Evolutionary conservation across 2,329 filamentous ascomycete species (phyloP), one percentile per base, ranked within the genome.

Genomic region (Anthostomella pinea): DNA sequence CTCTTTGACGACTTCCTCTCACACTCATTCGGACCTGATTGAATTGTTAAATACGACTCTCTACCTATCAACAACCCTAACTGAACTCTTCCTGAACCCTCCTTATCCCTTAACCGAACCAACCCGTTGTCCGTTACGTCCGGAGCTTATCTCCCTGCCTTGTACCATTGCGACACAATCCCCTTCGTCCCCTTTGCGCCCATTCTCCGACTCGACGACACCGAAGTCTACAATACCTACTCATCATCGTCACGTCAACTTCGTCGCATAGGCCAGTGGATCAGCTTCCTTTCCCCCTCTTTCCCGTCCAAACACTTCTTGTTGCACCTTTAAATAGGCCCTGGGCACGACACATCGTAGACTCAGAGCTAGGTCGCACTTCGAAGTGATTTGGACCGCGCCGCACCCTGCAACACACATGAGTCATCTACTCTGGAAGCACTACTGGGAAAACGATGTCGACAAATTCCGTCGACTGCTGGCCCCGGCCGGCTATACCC

Each of bases 381-480:
- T 73, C 69, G 68, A 74, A 78, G 70, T 67, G 70, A 52, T 64
- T 60, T 62, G 60, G 64, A 64, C 65, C 58, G 61, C 53, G n/a
- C n/a, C n/a, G n/a, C n/a, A 52, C 43, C 56, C 49, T 46, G 56
- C 52, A 53, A 65, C 62, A 69, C 81, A 80, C 81, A 93, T 97
- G 91, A 97, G 87, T 83, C 85, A 89, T 73, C 79, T 85, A 79
- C 81, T 98, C 66, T 96, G 91, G 91, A 90, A 89, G 77, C 87
- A 80, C 65, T 97, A 91, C 65, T 85, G 94, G 74, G 85, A 96
- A 81, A 87, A 96, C 77, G 89, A 98, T 81, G 85, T 95, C 81
- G 90, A 95, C 64, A 81, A 73, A 62, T 97, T 98, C 77, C 85
- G 86, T 70, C 85, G 84, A 72, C 79, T 94, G 61, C 77, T 98